These are phyloP conservation scores for Cladosporium sp. DNA, from an alignment of 2,329 filamentous ascomycete genomes.

Conservation along the genomic window DNA sequence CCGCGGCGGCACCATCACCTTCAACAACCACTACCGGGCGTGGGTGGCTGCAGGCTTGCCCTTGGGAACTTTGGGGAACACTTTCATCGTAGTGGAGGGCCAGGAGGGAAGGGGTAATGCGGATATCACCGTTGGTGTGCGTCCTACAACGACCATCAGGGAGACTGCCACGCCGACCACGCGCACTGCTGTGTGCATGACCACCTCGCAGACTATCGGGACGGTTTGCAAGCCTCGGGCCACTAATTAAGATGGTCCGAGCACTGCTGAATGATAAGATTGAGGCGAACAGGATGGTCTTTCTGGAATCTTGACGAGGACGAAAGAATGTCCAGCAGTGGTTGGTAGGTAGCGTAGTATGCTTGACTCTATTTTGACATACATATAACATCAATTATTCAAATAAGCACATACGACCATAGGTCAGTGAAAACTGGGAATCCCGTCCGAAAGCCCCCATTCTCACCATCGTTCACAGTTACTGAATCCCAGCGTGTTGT, in stretches of 20 bases:
- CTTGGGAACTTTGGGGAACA: background rate
- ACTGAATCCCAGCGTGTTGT: background rate
- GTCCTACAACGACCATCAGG: background rate
- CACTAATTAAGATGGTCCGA: too few species aligned
- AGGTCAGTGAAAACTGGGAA: background rate
- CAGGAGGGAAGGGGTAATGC: constrained; percentile 3
- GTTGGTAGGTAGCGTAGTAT: too few species aligned
- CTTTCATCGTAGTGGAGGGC: constrained; percentile 2
- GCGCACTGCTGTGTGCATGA: constrained; percentile 1
- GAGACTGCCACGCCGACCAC: constrained; percentile 1
- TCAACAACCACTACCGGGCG: constrained; percentile 5
- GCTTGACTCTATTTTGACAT: too few species aligned
- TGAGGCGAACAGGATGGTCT: too few species aligned
- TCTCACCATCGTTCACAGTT: background rate
- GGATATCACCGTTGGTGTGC: constrained; percentile 6
- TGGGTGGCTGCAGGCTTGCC: constrained; percentile 2
- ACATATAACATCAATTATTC: too few species aligned
- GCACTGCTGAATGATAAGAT: too few species aligned
- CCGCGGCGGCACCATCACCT: background rate
- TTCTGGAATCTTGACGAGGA: too few species aligned
- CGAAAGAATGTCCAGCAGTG: too few species aligned
- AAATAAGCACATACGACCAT: background rate
- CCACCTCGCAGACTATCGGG: constrained; percentile 1
- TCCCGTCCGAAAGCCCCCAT: too few species aligned
- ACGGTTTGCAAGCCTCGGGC: constrained; percentile 4